Percentiles rank a stretch among this genome's conserved stretches.
Conservation (phyloP, 2,329 filamentous ascomycete genomes). For the Shiraia bambusicola region DNA sequence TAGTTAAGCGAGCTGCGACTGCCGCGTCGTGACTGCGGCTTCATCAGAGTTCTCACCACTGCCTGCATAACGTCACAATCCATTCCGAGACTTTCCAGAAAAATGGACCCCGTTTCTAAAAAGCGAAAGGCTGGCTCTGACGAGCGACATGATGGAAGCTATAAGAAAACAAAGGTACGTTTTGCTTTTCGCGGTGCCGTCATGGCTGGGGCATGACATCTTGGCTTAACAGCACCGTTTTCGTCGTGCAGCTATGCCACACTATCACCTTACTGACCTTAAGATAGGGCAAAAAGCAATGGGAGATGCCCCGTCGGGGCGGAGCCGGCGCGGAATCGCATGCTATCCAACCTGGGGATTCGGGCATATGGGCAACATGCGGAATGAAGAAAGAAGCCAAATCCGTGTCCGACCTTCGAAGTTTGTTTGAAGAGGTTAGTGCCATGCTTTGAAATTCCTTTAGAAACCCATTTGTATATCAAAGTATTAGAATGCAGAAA, state of each 20-base stretch:
- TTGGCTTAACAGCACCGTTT: slow-evolving; percentile 14
- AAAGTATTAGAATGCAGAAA: neutral
- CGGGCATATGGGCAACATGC: slow-evolving; percentile 78
- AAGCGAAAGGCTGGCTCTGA: slow-evolving; percentile 44
- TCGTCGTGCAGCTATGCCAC: slow-evolving; percentile 20
- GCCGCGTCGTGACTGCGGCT: neutral
- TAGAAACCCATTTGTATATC: neutral
- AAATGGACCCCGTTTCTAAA: slow-evolving; percentile 22
- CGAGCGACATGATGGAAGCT: slow-evolving; percentile 22
- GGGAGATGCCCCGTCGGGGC: slow-evolving; percentile 44
- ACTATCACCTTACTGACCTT: slow-evolving; percentile 16
- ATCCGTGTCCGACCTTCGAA: slow-evolving; percentile 66
- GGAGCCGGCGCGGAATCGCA: slow-evolving; percentile 31
- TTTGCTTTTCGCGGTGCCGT: slow-evolving; percentile 16
- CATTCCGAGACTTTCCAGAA: neutral
- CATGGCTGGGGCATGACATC: slow-evolving; percentile 9
- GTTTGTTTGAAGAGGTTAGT: slow-evolving; percentile 66
- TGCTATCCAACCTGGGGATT: slow-evolving; percentile 65
- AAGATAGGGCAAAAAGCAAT: slow-evolving; percentile 47
- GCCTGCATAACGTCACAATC: neutral
- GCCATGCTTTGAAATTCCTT: slow-evolving; percentile 2
- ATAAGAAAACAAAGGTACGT: slow-evolving; percentile 45
- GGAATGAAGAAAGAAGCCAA: slow-evolving; percentile 70
- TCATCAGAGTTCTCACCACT: neutral
- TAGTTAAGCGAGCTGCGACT: neutral